These are phyloP conservation scores for Podospora pseudoanserina DNA, from an alignment of 495 filamentous ascomycete species.

Conservation along the genomic window DNA sequence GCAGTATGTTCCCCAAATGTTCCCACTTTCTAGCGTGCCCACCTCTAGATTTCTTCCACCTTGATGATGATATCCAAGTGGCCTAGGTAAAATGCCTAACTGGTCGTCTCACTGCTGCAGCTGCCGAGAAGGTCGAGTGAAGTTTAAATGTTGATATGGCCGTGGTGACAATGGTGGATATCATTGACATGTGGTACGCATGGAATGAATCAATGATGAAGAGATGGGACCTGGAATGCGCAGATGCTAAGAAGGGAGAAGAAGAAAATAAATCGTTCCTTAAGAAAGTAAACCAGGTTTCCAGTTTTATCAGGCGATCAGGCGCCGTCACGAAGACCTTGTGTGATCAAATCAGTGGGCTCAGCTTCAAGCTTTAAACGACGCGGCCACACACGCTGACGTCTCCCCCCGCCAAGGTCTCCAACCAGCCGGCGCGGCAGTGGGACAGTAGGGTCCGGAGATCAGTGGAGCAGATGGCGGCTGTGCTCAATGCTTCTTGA, in stretches of 20 bases:
- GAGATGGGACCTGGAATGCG: background rate
- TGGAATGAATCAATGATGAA: background rate
- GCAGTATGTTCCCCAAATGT: background rate
- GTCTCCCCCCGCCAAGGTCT: slow-evolving; percentile 11
- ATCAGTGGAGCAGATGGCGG: slow-evolving; percentile 21
- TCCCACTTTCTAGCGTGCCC: background rate
- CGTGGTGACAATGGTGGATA: background rate
- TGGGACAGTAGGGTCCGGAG: slow-evolving; percentile 5
- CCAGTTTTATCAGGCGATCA: background rate
- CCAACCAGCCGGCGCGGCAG: background rate
- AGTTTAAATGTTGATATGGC: background rate
- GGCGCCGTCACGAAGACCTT: background rate
- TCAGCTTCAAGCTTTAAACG: background rate
- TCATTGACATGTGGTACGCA: background rate
- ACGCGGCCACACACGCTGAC: slow-evolving; percentile 16
- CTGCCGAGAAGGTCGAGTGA: background rate
- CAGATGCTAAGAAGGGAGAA: background rate
- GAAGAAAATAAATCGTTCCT: no score
- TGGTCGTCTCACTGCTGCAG: background rate
- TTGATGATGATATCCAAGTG: no score
- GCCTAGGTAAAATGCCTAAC: background rate
- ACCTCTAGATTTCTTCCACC: background rate
- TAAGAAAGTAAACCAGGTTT: background rate
- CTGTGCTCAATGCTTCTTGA: slow-evolving; percentile 2
- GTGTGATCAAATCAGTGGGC: background rate